A percentile compares a stretch with the other conserved stretches of the same genome.
These are phyloP conservation scores for Nitzschia putrida DNA, from an alignment of 108 stramenopile genomes.

Conservation along the genomic window DNA sequence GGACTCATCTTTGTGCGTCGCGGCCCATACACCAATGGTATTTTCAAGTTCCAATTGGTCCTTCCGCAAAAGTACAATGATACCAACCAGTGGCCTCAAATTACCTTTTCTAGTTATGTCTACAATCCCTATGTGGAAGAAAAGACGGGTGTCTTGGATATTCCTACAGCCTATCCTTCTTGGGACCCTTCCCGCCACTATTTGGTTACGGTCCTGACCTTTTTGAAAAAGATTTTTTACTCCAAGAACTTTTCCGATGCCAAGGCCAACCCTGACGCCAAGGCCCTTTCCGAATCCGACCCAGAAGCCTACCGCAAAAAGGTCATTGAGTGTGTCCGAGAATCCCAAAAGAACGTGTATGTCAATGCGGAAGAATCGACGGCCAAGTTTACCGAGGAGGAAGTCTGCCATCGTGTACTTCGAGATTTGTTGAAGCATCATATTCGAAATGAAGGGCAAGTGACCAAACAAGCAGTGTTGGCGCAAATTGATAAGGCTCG, in stretches of 20 bases:
- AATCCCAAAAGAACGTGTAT: constrained; percentile 78
- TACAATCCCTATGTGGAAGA: constrained; percentile 91
- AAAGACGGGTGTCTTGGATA: constrained; percentile 81
- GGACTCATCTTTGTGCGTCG: constrained; percentile 94
- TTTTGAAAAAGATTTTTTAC: constrained; percentile 96
- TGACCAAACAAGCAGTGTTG: constrained; percentile 52
- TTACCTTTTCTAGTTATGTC: constrained; percentile 79
- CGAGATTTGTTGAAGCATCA: constrained; percentile 68
- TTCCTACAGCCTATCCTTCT: constrained; percentile 69
- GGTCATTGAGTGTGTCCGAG: constrained; percentile 72
- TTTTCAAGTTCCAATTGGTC: constrained; percentile 91
- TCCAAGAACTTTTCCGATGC: constrained; percentile 78
- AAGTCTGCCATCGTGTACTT: constrained; percentile 64
- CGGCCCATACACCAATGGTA: constrained; percentile 87
- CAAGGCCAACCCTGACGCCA: constrained; percentile 69
- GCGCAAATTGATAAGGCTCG: constrained; percentile 59
- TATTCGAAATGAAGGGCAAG: constrained; percentile 53
- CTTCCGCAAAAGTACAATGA: constrained; percentile 90
- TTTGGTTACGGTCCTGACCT: constrained; percentile 92
- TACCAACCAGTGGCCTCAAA: constrained; percentile 72
- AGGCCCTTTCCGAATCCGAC: constrained; percentile 53
- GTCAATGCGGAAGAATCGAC: constrained; percentile 70
- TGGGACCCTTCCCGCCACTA: constrained; percentile 91
- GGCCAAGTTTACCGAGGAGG: constrained; percentile 69
- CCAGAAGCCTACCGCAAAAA: constrained; percentile 60